These are phyloP conservation scores for Arthrobotrys iridis DNA, from an alignment of 2,329 filamentous ascomycete genomes.

Conservation along the genomic window DNA sequence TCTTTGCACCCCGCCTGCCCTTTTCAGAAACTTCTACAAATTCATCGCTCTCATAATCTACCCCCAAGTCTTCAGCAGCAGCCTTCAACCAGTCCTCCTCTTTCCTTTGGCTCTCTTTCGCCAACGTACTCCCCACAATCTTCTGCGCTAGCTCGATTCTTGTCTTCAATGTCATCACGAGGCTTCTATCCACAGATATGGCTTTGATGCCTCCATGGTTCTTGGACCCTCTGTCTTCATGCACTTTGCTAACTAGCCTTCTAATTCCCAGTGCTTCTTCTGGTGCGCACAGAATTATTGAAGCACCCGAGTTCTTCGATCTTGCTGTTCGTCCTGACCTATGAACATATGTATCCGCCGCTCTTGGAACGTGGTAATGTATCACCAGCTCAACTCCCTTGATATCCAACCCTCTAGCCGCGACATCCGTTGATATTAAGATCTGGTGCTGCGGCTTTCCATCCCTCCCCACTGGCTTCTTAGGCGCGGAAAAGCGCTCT, in stretches of 20 bases:
- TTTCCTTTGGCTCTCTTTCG: constrained; percentile 85
- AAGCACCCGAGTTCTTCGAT: constrained; percentile 78
- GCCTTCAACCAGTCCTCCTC: constrained; percentile 85
- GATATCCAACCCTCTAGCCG: constrained; percentile 92
- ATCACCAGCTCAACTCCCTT: constrained; percentile 86
- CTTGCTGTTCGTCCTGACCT: constrained; percentile 93
- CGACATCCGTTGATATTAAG: constrained; percentile 91
- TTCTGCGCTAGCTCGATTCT: constrained; percentile 84
- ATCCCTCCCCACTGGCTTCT: constrained; percentile 57
- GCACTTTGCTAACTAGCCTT: constrained; percentile 86
- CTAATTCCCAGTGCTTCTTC: constrained; percentile 89
- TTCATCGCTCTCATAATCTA: constrained; percentile 91
- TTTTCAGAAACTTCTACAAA: constrained; percentile 72
- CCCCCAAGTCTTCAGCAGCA: constrained; percentile 89
- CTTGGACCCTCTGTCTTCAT: constrained; percentile 66
- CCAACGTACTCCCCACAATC: constrained; percentile 81
- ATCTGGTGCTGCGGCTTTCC: constrained; percentile 68
- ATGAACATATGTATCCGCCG: constrained; percentile 94
- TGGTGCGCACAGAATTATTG: constrained; percentile 86
- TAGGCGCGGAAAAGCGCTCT: constrained; percentile 78
- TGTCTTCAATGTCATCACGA: constrained; percentile 79
- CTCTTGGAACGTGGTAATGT: constrained; percentile 92
- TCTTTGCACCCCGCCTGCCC: constrained; percentile 72
- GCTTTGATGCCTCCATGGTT: constrained; percentile 72
- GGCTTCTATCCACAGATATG: constrained; percentile 81